Evolutionary conservation across 176 grass and related monocot species (phyloP), one percentile per base, ranked within the genome.

Genomic region (Musa itinerans): DNA sequence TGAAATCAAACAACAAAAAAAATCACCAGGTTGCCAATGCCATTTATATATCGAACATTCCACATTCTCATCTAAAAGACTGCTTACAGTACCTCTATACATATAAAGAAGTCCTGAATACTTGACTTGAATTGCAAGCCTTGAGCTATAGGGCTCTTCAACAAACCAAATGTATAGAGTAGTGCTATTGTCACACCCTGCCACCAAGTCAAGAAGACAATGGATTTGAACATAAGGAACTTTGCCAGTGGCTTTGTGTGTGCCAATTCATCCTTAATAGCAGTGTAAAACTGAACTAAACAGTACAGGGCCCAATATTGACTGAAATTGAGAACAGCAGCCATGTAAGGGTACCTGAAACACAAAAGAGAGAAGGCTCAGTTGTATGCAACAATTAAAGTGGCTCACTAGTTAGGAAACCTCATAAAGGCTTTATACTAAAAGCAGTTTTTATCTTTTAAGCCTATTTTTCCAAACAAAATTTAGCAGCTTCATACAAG

Each of bases 161-260:
- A 84, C 56, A 99, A 79, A 63, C 90, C 90, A 69, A 93, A 79
- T 61, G 90, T 55, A 82, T 86, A 91, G 82, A 94, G 73, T 77
- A 99, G 88, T 81, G 95, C 95, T 87, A 99, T 99, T 48, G 89
- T 84, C 68, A 99, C 84, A 68, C 95, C 90, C 77, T 99, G 90
- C 90, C 90, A 99, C 95, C 95, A 99, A 73, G 95, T 99, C 78
- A 99, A 83, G 82, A 99, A 99, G 73, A 94, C 95, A 58, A 94
- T 99, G 10, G 95, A 94, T 78, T 94, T 99, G 86, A 99, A 99
- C 1, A 82, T 86, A 73, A 99, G 78, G 69, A 99, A 99, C 79
- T 99, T 99, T 63, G 91, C 88, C 52, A 99, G 78, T 69, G 95
- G 90, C 64, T 94, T 94, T 75, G 91, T 98, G 76, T 81, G 82